Conservation (phyloP, 352 stramenopile species). For the Saprolegnia parasitica region DNA sequence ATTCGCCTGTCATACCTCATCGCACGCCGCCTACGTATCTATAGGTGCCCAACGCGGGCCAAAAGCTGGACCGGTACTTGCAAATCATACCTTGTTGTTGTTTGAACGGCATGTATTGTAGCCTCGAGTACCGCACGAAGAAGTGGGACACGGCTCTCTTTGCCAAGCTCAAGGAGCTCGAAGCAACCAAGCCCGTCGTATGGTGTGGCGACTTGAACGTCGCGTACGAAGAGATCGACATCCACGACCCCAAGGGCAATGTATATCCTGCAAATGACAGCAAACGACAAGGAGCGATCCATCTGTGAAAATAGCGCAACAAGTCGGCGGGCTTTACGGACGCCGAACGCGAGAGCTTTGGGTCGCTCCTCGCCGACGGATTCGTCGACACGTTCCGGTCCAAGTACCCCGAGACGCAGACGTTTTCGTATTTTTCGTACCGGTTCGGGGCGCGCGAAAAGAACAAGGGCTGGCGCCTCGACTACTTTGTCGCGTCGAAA, state of each 20-base stretch:
- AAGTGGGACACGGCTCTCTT: conserved; percentile 77
- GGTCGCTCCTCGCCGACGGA: conserved; percentile 46
- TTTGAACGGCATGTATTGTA: not conserved
- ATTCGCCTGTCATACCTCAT: not conserved
- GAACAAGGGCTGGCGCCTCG: conserved; percentile 84
- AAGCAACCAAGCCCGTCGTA: conserved; percentile 63
- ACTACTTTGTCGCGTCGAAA: conserved; percentile 79
- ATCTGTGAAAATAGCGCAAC: conserved; percentile 38
- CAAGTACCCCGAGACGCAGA: conserved; percentile 52
- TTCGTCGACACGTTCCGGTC: conserved; percentile 75
- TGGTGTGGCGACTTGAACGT: conserved; percentile 85
- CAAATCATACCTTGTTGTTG: no score
- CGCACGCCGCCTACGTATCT: not conserved
- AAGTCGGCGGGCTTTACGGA: conserved; percentile 77
- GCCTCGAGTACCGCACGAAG: conserved; percentile 58
- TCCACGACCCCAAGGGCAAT: conserved; percentile 81
- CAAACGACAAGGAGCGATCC: not conserved
- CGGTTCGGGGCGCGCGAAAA: conserved; percentile 67
- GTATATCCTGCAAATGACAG: conserved; percentile 31
- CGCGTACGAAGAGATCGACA: conserved; percentile 83
- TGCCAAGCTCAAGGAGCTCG: conserved; percentile 56
- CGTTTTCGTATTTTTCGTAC: conserved; percentile 82
- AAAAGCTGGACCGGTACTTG: conserved; percentile 53
- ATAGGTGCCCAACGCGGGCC: conserved; percentile 60
- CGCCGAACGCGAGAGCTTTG: conserved; percentile 71